phyloP scores from a whole-genome alignment of 306 rosid species.

The Rosa lucieae region DNA sequence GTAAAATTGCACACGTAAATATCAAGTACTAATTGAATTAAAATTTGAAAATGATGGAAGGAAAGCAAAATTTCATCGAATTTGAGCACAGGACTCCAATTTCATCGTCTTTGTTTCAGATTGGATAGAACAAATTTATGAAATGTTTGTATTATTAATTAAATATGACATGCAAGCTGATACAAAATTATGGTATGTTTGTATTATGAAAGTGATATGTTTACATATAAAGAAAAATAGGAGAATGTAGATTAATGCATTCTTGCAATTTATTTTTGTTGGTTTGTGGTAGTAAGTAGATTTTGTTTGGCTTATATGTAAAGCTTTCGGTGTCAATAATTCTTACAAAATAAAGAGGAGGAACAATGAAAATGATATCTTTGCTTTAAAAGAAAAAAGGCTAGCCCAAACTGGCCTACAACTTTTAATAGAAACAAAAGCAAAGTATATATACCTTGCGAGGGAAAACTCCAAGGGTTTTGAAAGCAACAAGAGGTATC shows the following conservation, averaged over 20 bases:
- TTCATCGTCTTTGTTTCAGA: background rate
- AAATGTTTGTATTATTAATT: background rate
- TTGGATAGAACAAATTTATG: background rate
- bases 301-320: background rate
- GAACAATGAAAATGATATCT: background rate
- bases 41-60: background rate
- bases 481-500: background rate
- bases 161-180: background rate
- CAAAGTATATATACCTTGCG: background rate
- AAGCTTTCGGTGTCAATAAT: background rate
- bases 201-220: background rate
- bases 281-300: conserved; percentile 2
- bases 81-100: background rate
- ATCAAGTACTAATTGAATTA: background rate
- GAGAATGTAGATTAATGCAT: background rate
- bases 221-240: background rate
- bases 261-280: background rate
- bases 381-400: background rate
- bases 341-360: background rate
- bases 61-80: background rate
- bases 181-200: background rate
- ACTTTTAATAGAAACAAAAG: background rate
- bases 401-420: background rate
- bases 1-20: background rate
- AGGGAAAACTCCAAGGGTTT: conserved; percentile 1